These are phyloP conservation scores for Leucocoprinus birnbaumii DNA, from an alignment of 768 basidiomycete genomes.

Conservation along the genomic window DNA sequence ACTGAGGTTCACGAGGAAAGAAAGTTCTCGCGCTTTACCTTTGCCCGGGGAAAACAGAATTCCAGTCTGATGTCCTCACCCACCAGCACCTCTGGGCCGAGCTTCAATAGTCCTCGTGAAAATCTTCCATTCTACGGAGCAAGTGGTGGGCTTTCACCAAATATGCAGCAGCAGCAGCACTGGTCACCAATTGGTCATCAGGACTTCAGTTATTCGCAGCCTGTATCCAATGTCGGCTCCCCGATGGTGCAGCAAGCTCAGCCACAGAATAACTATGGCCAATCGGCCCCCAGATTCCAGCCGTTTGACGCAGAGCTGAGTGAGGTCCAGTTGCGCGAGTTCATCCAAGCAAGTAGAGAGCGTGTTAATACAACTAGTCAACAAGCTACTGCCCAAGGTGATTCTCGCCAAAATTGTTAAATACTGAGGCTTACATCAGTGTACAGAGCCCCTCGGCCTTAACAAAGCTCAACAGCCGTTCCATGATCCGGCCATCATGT, in stretches of 20 bases:
- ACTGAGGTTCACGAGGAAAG: conserved; percentile 57
- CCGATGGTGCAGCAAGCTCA: conserved; percentile 47
- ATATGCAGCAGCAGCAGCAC: conserved; percentile 18
- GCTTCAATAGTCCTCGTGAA: conserved; percentile 44
- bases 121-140: conserved; percentile 36
- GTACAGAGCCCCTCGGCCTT: conserved; percentile 14
- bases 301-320: conserved; percentile 56
- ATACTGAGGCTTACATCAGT: not conserved
- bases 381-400: conserved; percentile 6
- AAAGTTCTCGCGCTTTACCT: conserved; percentile 78
- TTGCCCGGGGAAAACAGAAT: conserved; percentile 68
- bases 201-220: conserved; percentile 40
- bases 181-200: conserved; percentile 43
- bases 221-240: conserved; percentile 31
- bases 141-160: not conserved
- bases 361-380: conserved; percentile 29
- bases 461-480: conserved; percentile 43
- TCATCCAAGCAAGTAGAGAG: conserved; percentile 70
- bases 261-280: conserved; percentile 32
- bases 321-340: conserved; percentile 74
- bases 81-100: conserved; percentile 44
- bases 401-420: not conserved
- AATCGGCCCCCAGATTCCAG: conserved; percentile 47
- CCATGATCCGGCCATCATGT: conserved; percentile 79
- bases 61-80: conserved; percentile 62